Base-by-base conservation (phyloP, 495 filamentous ascomycete genomes). In the Tuber magnatum region DNA sequence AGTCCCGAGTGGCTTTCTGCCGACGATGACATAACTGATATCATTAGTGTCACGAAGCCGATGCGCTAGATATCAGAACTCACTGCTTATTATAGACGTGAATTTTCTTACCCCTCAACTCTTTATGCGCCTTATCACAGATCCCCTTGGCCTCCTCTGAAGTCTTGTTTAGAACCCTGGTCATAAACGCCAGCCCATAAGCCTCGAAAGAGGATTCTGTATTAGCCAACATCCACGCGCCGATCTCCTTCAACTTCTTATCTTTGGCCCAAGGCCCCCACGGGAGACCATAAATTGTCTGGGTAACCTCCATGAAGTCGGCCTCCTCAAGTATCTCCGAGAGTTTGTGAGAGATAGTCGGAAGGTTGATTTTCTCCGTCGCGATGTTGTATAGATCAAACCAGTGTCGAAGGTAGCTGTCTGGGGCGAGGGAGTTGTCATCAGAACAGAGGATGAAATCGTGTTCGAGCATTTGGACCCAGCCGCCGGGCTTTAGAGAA, bases 131-230 rank as follows among this genome's bases (percentile, higher is more conserved):
- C 2, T 84, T 85, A 69, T 73, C 77, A 22, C 89, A 87, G 70
- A 88, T 86, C 83, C 89, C 89, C 71, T 83, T 85, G 24, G 82
- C 83, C 48, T 87, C 86, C 32, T 87, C 82, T 32, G 78, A 75
- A 76, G 85, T 73, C 42, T 72, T 75, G 3, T 51, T 70, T 16
- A 75, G 35, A 44, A 28, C 74, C 43, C 44, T 75, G 1, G 74
- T 73, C n/a, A 75, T 65, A n/a, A 75, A 61, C 1, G 44, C 69
- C 7, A 75, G 43, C 42, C 70, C 74, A 40, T 71, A 73, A 0
- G 74, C 74, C 22, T 75, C 46, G 41, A 73, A 72, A 1, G 41
- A 85, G 83, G 71, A 83, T 44, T 73, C 74, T 51, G 20, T 18
- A n/a, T 70, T 40, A n/a, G 70, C 28, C n/a, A 71, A 40, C 32